These are phyloP conservation scores for Pythium graminicola DNA, from an alignment of 352 stramenopile genomes.

Conservation along the genomic window DNA sequence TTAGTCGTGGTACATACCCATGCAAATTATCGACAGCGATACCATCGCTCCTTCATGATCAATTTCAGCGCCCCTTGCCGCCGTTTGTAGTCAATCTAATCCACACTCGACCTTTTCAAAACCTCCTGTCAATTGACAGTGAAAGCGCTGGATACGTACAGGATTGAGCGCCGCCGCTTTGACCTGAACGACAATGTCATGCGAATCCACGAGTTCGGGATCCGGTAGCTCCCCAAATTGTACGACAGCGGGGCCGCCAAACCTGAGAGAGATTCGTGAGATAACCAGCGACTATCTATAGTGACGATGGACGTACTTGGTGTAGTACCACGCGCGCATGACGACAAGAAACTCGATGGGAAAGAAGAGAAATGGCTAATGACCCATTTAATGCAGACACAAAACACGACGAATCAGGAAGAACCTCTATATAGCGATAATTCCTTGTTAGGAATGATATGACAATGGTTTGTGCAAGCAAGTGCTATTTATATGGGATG, in stretches of 20 bases:
- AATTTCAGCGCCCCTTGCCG: conserved; percentile 66
- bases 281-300: neutral
- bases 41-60: conserved; percentile 36
- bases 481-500: too few species aligned
- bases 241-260: conserved; percentile 51
- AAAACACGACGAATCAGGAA: too few species aligned
- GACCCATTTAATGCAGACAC: too few species aligned
- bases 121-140: neutral
- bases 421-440: too few species aligned
- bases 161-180: conserved; percentile 57
- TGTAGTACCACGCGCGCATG: conserved; percentile 79
- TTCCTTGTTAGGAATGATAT: too few species aligned
- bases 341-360: neutral
- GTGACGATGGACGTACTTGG: conserved; percentile 27
- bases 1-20: neutral
- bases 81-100: conserved; percentile 75
- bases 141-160: conserved; percentile 23
- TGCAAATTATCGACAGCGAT: too few species aligned
- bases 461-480: too few species aligned
- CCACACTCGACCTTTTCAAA: neutral
- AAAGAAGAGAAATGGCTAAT: neutral
- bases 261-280: conserved; percentile 23
- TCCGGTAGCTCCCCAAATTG: conserved; percentile 52
- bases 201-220: conserved; percentile 36
- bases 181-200: conserved; percentile 61